Percentiles rank a stretch among this genome's conserved stretches.
Conservation (phyloP, 2,329 filamentous ascomycete genomes). For the Colletotrichum abscissum region DNA sequence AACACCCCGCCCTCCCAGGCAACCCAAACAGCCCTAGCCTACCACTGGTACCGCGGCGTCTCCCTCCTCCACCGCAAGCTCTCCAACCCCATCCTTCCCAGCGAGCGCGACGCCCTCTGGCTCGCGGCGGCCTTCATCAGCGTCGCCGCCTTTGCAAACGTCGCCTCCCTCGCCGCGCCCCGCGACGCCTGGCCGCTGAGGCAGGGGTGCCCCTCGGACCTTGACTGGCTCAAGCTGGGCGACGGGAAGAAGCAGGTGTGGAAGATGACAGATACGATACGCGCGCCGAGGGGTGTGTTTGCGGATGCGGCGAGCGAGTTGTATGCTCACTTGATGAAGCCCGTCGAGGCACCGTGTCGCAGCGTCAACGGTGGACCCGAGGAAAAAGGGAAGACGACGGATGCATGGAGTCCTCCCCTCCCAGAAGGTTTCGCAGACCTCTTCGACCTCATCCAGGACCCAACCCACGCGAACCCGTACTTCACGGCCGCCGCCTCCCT, state of each 20-base stretch:
- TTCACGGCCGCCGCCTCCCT: slow-evolving; percentile 42
- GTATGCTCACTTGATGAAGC: slow-evolving; percentile 28
- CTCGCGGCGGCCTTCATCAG: slow-evolving; percentile 59
- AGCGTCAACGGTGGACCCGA: slow-evolving; percentile 32
- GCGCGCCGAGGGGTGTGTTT: slow-evolving; percentile 59
- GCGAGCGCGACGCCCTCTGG: slow-evolving; percentile 60
- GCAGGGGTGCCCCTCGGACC: slow-evolving; percentile 51
- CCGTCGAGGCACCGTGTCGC: background rate
- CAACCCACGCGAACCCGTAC: slow-evolving; percentile 44
- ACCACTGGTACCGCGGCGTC: slow-evolving; percentile 60
- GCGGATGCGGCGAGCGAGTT: slow-evolving; percentile 39
- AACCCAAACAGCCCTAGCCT: slow-evolving; percentile 47
- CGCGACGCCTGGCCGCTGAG: slow-evolving; percentile 68
- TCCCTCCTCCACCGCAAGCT: slow-evolving; percentile 60
- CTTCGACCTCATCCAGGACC: slow-evolving; percentile 40
- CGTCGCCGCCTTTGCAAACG: slow-evolving; percentile 55
- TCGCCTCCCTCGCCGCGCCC: slow-evolving; percentile 51
- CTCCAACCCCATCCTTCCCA: slow-evolving; percentile 44
- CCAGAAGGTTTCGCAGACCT: slow-evolving; percentile 45
- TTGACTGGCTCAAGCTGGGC: slow-evolving; percentile 69
- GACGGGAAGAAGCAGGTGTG: slow-evolving; percentile 67
- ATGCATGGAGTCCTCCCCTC: slow-evolving; percentile 38
- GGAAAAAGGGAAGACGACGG: background rate
- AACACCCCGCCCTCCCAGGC: slow-evolving; percentile 29
- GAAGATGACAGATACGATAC: slow-evolving; percentile 59